These are phyloP conservation scores for Dictyophora rubrovolvata DNA, from an alignment of 768 basidiomycete genomes.

Conservation along the genomic window DNA sequence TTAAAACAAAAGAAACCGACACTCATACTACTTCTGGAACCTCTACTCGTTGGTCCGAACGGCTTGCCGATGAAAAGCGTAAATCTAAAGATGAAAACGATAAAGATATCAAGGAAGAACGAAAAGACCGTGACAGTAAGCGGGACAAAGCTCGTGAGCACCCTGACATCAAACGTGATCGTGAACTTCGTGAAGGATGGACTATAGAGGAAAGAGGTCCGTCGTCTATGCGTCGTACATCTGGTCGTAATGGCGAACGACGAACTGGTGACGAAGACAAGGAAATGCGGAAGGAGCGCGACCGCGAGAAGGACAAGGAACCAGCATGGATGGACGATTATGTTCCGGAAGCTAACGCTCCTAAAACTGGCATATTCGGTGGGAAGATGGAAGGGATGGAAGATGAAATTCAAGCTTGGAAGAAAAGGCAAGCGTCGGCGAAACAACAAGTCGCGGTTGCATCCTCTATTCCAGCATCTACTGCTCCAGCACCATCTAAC, in stretches of 20 bases:
- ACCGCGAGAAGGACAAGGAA: slow-evolving; percentile 63
- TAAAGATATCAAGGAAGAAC: slow-evolving; percentile 8
- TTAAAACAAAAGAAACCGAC: background rate
- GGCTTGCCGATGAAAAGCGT: background rate
- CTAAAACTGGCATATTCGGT: slow-evolving; percentile 53
- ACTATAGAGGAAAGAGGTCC: slow-evolving; percentile 42
- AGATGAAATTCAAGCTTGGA: slow-evolving; percentile 72
- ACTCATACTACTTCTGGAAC: background rate
- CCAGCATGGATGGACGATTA: slow-evolving; percentile 92
- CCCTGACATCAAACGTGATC: slow-evolving; percentile 35
- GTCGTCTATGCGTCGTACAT: background rate
- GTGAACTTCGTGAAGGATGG: slow-evolving; percentile 48
- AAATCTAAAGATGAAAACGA: slow-evolving; percentile 1
- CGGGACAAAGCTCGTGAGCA: slow-evolving; percentile 29
- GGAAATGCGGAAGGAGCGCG: slow-evolving; percentile 39
- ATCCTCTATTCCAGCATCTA: background rate
- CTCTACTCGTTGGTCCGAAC: slow-evolving; percentile 3
- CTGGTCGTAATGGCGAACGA: slow-evolving; percentile 47
- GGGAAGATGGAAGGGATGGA: slow-evolving; percentile 28
- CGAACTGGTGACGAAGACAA: slow-evolving; percentile 39
- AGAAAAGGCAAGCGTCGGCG: slow-evolving; percentile 68
- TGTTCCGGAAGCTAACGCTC: slow-evolving; percentile 40
- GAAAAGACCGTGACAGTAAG: slow-evolving; percentile 21
- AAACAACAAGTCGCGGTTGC: slow-evolving; percentile 33
- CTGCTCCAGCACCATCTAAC: slow-evolving; percentile 4